These are phyloP conservation scores for Apiospora koreana DNA, from an alignment of 2,329 filamentous ascomycete genomes.

Conservation along the genomic window DNA sequence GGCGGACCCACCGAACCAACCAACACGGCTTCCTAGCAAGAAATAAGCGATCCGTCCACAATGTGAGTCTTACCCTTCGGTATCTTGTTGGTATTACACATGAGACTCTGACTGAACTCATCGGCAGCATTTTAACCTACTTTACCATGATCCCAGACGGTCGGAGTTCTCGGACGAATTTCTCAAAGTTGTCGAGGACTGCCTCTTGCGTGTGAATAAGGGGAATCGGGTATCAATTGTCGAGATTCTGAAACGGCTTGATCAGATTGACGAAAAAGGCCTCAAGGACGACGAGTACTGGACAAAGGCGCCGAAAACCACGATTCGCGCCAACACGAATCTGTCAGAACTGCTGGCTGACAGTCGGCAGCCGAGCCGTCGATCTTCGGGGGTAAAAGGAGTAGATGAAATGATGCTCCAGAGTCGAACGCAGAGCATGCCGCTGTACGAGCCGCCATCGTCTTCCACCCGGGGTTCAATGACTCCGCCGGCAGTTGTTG, in stretches of 20 bases:
- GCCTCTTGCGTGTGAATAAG: not conserved
- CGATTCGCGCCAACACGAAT: too few species aligned
- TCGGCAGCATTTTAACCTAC: not conserved
- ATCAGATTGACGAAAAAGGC: not conserved
- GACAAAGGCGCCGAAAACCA: too few species aligned
- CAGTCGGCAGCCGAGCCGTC: too few species aligned
- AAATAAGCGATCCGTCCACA: not conserved
- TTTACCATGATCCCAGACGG: not conserved
- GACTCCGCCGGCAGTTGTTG: too few species aligned
- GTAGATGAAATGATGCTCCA: too few species aligned
- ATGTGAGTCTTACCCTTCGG: not conserved
- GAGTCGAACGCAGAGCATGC: too few species aligned
- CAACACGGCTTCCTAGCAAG: not conserved
- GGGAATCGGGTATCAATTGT: not conserved
- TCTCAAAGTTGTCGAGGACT: not conserved
- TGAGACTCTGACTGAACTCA: too few species aligned
- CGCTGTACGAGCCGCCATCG: too few species aligned
- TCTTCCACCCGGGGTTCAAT: too few species aligned
- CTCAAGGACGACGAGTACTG: not conserved
- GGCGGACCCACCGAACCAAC: not conserved
- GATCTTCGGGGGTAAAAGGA: too few species aligned
- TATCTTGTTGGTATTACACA: too few species aligned
- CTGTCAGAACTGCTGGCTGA: too few species aligned
- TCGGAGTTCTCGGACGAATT: not conserved
- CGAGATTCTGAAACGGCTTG: not conserved